phyloP scores from a whole-genome alignment of 164 flowering plant species.

The Piper longum region DNA sequence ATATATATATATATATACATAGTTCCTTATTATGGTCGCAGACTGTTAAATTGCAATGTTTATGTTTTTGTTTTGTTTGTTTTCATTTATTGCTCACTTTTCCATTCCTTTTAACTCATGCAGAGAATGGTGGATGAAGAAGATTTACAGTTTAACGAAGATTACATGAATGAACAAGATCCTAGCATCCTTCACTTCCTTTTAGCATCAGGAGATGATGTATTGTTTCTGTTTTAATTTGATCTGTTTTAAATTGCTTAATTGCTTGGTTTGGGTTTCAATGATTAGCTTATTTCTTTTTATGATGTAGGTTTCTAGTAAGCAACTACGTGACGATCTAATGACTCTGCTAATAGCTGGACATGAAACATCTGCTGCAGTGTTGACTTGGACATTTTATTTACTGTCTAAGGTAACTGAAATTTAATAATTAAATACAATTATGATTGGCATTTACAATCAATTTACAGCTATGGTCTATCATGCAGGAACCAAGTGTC shows the following conservation, averaged over 20 bases:
- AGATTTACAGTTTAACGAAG: slow-evolving; percentile 80
- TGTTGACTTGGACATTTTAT: slow-evolving; percentile 90
- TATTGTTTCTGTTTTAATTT: slow-evolving; percentile 13
- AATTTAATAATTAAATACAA: not conserved
- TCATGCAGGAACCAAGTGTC: slow-evolving; percentile 64
- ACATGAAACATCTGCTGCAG: slow-evolving; percentile 98
- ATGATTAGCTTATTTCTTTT: not conserved
- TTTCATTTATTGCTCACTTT: not conserved
- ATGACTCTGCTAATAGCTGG: slow-evolving; percentile 99
- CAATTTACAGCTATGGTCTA: not conserved
- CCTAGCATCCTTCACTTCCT: slow-evolving; percentile 97
- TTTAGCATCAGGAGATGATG: slow-evolving; percentile 97
- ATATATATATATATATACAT: no score
- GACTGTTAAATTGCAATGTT: no score
- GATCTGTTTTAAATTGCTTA: not conserved
- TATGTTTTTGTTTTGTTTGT: not conserved
- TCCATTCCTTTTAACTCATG: slow-evolving; percentile 5
- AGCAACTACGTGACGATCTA: slow-evolving; percentile 97
- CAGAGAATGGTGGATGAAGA: slow-evolving; percentile 97
- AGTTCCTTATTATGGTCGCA: no score
- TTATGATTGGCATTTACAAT: not conserved
- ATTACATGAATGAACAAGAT: slow-evolving; percentile 90
- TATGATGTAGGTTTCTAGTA: slow-evolving; percentile 72
- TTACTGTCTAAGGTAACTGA: slow-evolving; percentile 58
- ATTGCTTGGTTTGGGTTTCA: not conserved